phyloP scores from a whole-genome alignment of 352 stramenopile genomes.

The Pythium biforme region DNA sequence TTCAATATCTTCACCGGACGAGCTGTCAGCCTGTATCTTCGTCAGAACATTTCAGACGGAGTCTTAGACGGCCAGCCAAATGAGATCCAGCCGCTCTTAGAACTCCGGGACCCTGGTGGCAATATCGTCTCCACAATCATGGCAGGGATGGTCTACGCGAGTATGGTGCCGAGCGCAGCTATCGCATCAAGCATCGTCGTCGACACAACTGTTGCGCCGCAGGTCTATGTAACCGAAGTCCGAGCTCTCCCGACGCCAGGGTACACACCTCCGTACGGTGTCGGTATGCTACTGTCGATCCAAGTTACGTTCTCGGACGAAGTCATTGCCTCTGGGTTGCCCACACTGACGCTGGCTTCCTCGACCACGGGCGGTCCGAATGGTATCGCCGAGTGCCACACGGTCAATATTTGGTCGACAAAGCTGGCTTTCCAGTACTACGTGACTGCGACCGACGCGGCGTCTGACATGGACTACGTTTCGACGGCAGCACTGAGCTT shows the following conservation, averaged over 20 bases:
- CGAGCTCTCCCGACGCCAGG: slow-evolving; percentile 36
- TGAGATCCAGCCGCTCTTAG: slow-evolving; percentile 61
- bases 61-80: slow-evolving; percentile 80
- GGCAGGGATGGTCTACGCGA: slow-evolving; percentile 46
- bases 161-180: slow-evolving; percentile 60
- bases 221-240: slow-evolving; percentile 48
- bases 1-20: slow-evolving; percentile 60
- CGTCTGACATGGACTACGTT: slow-evolving; percentile 59
- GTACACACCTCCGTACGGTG: slow-evolving; percentile 58
- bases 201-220: slow-evolving; percentile 48
- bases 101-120: slow-evolving; percentile 57
- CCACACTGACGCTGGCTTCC: slow-evolving; percentile 51
- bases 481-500: slow-evolving; percentile 53
- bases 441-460: slow-evolving; percentile 48
- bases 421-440: slow-evolving; percentile 70
- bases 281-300: slow-evolving; percentile 56
- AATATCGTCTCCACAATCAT: slow-evolving; percentile 60
- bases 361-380: slow-evolving; percentile 36
- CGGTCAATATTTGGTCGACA: slow-evolving; percentile 53
- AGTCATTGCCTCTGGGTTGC: slow-evolving; percentile 52
- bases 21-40: slow-evolving; percentile 45
- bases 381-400: slow-evolving; percentile 55
- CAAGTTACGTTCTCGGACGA: slow-evolving; percentile 82
- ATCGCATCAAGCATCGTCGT: slow-evolving; percentile 62
- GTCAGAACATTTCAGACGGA: slow-evolving; percentile 57